Conservation (phyloP, 345 rosid genomes). For the Eucalyptus cladocalyx region DNA sequence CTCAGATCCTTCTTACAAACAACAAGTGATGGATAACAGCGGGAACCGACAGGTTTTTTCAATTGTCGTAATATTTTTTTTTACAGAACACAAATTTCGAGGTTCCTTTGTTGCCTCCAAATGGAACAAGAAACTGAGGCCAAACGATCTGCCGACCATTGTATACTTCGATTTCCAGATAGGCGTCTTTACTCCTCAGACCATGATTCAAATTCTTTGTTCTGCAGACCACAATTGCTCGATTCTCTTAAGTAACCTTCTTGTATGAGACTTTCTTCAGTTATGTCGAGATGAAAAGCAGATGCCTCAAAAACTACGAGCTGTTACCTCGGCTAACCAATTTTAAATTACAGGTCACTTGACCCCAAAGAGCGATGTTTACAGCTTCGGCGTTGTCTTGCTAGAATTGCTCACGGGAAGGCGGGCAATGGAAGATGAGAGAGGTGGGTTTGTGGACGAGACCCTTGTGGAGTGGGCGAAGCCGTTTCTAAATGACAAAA, state of each 20-base stretch:
- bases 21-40: not conserved
- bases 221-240: not conserved
- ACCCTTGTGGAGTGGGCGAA: slow-evolving; percentile 77
- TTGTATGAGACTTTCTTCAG: not conserved
- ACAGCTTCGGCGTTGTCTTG: slow-evolving; percentile 80
- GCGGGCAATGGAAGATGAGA: slow-evolving; percentile 50
- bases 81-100: not conserved
- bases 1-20: not conserved
- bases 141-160: not conserved
- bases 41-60: not conserved
- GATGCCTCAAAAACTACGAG: not conserved
- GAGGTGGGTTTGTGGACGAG: slow-evolving; percentile 32
- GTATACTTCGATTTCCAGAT: not conserved
- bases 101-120: not conserved
- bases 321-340: not conserved
- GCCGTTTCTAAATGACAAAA: slow-evolving; percentile 53
- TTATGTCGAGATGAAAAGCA: not conserved
- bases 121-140: not conserved
- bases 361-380: slow-evolving; percentile 86
- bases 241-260: not conserved
- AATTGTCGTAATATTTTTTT: not conserved
- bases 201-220: not conserved
- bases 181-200: not conserved
- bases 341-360: slow-evolving; percentile 51
- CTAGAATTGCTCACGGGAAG: slow-evolving; percentile 66